Evolutionary conservation across 192 early-diverging fungal species (phyloP), one percentile per base, ranked within the genome.

Genomic region (Backusella parvicylindrica): DNA sequence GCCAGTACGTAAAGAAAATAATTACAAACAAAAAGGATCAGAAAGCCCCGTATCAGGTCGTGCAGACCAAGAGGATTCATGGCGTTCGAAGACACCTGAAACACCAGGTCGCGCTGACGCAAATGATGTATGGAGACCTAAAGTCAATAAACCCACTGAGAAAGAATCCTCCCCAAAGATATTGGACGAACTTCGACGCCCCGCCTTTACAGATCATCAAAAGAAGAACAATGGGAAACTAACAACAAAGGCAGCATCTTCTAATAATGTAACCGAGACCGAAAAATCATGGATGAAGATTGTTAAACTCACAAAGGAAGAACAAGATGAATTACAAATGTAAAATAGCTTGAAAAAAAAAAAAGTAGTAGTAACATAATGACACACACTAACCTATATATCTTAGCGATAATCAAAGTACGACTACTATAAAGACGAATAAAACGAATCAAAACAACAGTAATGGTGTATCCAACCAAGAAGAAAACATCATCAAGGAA

Each of bases 201-300:
- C 53, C 28, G 21, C 53, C 28, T 60, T 60, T 60, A 60, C 23
- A 12, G 53, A 60, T 28, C 53, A 60, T 60, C 53, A 60, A 28
- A 60, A 28, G 26, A 23, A 28, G 21, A 18, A 28, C 3, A 60
- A 28, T 28, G 26, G 26, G 23, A 60, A 60, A 28, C 1, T 11
- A 38, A 3, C 23, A 60, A 28, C 23, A 60, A 60, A 60, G 26
- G 26, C 53, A 60, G 2, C 43, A 6, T 6, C 53, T 60, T 60
- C 53, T 28, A 60, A 60, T 60, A 60, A 60, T 28, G 53, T 60
- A 28, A 60, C 53, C 3, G 53, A 60, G 26, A 66, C 68, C 8
- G 85, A 89, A 28, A 89, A 91, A 72, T 79, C 88, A 33, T 87
- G 90, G 73, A 87, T 90, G 77, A 88, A 90, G 49, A 81, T 91